Conservation (phyloP, 495 filamentous ascomycete genomes). For the Hypoxylon perforatum region DNA sequence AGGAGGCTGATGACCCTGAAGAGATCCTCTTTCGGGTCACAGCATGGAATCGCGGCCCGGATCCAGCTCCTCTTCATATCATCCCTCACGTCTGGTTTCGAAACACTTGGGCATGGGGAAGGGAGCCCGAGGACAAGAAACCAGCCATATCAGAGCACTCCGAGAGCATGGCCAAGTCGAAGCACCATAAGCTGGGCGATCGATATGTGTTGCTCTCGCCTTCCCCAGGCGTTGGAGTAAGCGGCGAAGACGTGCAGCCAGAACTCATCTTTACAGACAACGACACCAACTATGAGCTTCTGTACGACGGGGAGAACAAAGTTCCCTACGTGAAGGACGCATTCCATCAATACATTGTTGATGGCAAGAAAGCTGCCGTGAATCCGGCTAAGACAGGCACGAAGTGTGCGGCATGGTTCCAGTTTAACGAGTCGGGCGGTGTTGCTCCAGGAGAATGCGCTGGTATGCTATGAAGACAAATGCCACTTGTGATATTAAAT, state of each 20-base stretch:
- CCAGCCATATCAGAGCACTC: constrained; percentile 74
- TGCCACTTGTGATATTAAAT: not conserved
- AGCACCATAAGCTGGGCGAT: constrained; percentile 81
- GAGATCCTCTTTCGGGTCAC: constrained; percentile 95
- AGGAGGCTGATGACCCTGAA: constrained; percentile 87
- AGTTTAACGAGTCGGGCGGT: constrained; percentile 88
- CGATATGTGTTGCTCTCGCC: constrained; percentile 88
- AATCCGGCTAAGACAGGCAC: constrained; percentile 86
- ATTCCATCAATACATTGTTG: constrained; percentile 89
- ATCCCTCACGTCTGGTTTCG: constrained; percentile 96
- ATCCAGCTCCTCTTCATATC: constrained; percentile 90
- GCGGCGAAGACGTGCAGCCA: constrained; percentile 84
- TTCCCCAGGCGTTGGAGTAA: constrained; percentile 82
- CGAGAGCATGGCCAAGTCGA: constrained; percentile 75
- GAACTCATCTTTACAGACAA: constrained; percentile 92
- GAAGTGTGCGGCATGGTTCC: constrained; percentile 91
- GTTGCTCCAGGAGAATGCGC: constrained; percentile 91
- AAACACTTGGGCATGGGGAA: constrained; percentile 95
- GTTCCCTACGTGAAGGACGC: constrained; percentile 93
- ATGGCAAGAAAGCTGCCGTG: constrained; percentile 79
- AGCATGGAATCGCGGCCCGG: constrained; percentile 93
- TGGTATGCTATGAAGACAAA: constrained; percentile 43
- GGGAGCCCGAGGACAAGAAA: constrained; percentile 76
- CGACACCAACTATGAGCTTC: constrained; percentile 82
- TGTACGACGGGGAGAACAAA: constrained; percentile 82